Percentiles rank a stretch among this genome's conserved stretches.
Evolutionary conservation across 495 filamentous ascomycete genomes (phyloP).

Genomic region (Thermothielavioides terrestris): DNA sequence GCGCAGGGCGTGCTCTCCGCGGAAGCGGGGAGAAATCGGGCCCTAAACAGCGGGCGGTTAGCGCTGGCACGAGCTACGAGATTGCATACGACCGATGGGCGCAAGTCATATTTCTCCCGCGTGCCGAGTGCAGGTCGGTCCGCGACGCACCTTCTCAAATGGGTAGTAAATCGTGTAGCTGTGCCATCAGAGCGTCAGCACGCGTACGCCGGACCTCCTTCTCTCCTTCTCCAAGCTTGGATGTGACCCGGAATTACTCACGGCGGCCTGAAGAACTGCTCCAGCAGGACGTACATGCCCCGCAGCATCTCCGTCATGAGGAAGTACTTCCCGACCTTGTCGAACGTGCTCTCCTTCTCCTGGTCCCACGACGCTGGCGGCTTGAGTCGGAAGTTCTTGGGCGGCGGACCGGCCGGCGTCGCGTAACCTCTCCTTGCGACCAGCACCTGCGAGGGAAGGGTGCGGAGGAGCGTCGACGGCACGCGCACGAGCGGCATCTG

Average conservation of each 20-base stretch:
- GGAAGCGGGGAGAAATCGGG: conserved; percentile 94
- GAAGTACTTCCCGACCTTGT: conserved; percentile 86
- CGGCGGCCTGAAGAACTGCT: conserved; percentile 98
- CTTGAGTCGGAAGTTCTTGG: conserved; percentile 65
- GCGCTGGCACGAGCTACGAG: too few species aligned
- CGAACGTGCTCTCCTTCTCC: conserved; percentile 58
- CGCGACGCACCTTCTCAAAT: conserved; percentile 70
- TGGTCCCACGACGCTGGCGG: conserved; percentile 62
- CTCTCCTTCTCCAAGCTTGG: too few species aligned
- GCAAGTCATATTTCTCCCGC: too few species aligned
- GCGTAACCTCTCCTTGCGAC: conserved; percentile 50
- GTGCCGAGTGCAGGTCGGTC: too few species aligned
- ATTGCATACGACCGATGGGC: too few species aligned
- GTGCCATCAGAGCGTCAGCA: not conserved
- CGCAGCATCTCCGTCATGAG: conserved; percentile 88
- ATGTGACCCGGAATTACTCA: conserved; percentile 43
- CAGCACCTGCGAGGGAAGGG: conserved; percentile 23
- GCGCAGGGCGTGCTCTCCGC: conserved; percentile 91
- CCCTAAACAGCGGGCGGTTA: conserved; percentile 51
- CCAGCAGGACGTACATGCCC: conserved; percentile 95
- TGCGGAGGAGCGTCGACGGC: conserved; percentile 9
- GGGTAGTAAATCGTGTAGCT: conserved; percentile 98
- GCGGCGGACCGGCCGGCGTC: conserved; percentile 68
- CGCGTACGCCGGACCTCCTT: too few species aligned
- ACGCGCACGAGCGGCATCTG: conserved; percentile 27